Base-by-base conservation (phyloP, 345 rosid species). In the Turnera subulata region DNA sequence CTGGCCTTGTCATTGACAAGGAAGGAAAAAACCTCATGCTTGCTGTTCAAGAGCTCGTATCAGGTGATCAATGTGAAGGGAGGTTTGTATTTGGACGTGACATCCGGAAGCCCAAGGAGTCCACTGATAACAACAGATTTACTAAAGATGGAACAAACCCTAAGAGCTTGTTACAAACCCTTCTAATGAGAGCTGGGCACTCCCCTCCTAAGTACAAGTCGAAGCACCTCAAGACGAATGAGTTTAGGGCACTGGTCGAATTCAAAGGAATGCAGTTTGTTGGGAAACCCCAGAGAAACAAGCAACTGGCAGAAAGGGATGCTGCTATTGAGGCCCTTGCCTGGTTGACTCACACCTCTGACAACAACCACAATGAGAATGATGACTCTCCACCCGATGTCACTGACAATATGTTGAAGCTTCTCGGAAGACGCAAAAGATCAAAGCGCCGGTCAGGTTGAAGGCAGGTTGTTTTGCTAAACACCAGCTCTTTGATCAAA, bases 201-300 rank as follows among this genome's bases (percentile, higher is more conserved):
- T 84, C 96, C 24, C 97, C 99, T 73, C 99, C 99, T 24, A 93
- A 82, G 43, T 93, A 93, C 83, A 93, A 87, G 67, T 83, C 92
- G 0, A 93, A 93, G 74, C 99, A 89, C 69, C 87, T 93, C 11
- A 85, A 89, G 76, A 83, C 96, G 0, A 89, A 93, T 35, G 99
- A 93, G 80, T 93, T 84, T 57, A 77, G 97, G 60, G 94, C 97
- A 15, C 84, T 93, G 11, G 94, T 84, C 19, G 99, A 93, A 70
- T 89, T 93, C 74, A 89, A 89, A 70, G 99, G 97, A 11, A 89
- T 93, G 96, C 99, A 93, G 43, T 93, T 93, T 60, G 90, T 93
- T 0, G 99, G 97, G 37, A 93, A 93, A 62, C 96, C 99, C 29
- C 85, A 74, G 80, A 85, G 70, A 66, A 93, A 85, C 77, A 93